A percentile compares a stretch with the other conserved stretches of the same genome.
Evolutionary conservation across 192 early-diverging fungal genomes (phyloP).

Genomic region (Entomortierella parvispora): DNA sequence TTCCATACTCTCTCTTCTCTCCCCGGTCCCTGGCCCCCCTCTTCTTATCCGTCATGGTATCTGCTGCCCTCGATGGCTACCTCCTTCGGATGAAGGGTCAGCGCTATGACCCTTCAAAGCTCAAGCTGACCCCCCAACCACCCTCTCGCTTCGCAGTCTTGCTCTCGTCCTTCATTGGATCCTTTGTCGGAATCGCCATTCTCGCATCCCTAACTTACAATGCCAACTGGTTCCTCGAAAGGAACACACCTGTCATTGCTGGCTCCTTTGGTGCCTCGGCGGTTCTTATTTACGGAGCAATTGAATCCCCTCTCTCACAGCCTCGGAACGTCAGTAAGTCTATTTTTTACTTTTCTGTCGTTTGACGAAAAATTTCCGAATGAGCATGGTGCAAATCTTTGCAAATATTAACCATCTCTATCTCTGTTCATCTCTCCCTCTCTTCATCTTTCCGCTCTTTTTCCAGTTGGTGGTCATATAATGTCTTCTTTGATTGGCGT

Average conservation of each 20-base stretch:
- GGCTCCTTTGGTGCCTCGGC: constrained; percentile 65
- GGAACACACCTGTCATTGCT: constrained; percentile 26
- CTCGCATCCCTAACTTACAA: constrained; percentile 37
- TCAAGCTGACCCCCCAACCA: constrained; percentile 6
- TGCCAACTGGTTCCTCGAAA: constrained; percentile 35
- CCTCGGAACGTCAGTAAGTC: constrained; percentile 61
- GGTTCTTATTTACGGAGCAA: constrained; percentile 68
- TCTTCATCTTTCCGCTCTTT: not conserved
- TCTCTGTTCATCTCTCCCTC: not conserved
- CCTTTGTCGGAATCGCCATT: constrained; percentile 48
- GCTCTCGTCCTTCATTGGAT: constrained; percentile 50
- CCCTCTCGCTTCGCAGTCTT: constrained; percentile 31
- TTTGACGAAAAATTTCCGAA: not conserved
- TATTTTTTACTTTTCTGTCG: not conserved
- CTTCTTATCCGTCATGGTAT: not conserved
- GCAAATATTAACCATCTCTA: no score
- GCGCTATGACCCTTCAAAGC: constrained; percentile 22
- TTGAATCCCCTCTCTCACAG: constrained; percentile 69
- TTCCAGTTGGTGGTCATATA: constrained; percentile 53
- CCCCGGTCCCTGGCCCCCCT: no score
- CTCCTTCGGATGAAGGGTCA: constrained; percentile 29
- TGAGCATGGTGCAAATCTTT: not conserved
- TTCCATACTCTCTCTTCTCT: no score
- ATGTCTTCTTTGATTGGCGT: constrained; percentile 57
- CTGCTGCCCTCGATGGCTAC: constrained; percentile 16